Percentiles rank a stretch among this genome's conserved stretches.
Conservation (phyloP, 441 rosid species). For the Metrosideros polymorpha region DNA sequence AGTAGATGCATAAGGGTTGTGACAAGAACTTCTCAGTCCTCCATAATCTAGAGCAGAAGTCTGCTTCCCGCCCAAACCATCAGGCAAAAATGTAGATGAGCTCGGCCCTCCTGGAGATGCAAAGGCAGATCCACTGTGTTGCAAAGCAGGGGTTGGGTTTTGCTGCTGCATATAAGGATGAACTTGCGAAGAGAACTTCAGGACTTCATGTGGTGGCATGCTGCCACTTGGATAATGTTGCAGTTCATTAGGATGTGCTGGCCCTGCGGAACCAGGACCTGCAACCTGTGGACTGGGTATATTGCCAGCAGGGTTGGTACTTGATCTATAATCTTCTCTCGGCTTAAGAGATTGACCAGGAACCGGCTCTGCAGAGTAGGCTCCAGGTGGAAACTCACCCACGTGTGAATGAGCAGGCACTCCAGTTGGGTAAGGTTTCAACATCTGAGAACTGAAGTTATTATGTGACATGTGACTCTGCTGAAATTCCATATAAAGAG, state of each 20-base stretch:
- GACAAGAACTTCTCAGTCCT: conserved; percentile 21
- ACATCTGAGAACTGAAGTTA: conserved; percentile 20
- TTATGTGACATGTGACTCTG: conserved; percentile 21
- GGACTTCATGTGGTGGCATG: conserved; percentile 15
- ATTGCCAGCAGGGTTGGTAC: conserved; percentile 10
- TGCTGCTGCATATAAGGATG: conserved; percentile 28
- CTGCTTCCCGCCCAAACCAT: conserved; percentile 15
- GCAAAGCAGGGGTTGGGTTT: conserved; percentile 10
- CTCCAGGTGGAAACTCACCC: conserved; percentile 21
- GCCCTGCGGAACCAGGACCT: conserved; percentile 7
- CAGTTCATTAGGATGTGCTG: conserved; percentile 13
- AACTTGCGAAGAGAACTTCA: conserved; percentile 24
- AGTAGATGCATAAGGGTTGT: conserved; percentile 37
- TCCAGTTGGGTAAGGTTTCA: conserved; percentile 20
- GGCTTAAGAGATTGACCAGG: conserved; percentile 10
- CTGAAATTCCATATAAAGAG: conserved; percentile 20
- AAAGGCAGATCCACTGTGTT: conserved; percentile 8
- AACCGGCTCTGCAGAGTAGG: conserved; percentile 15
- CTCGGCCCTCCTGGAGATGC: conserved; percentile 5
- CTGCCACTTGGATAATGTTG: conserved; percentile 18
- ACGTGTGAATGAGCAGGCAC: conserved; percentile 18
- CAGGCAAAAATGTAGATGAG: conserved; percentile 21
- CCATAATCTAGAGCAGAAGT: conserved; percentile 16
- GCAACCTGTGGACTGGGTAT: conserved; percentile 13
- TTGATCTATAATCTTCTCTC: conserved; percentile 11